Evolutionary conservation across 1,284 basidiomycete genomes (phyloP).

Genomic region (Apiotrichum sp.): DNA sequence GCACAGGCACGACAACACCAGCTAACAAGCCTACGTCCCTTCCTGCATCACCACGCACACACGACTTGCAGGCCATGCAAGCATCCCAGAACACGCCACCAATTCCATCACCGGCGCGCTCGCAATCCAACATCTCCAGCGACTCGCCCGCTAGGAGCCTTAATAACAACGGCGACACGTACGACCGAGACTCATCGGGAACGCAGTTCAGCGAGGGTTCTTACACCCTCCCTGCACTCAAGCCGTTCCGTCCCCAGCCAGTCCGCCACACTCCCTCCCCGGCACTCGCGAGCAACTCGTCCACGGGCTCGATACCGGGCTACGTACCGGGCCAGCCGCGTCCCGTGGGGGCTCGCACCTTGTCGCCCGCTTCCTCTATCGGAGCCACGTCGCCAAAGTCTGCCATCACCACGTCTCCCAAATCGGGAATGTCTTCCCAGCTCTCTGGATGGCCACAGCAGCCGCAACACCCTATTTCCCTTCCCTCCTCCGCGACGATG

Average conservation of each 20-base stretch:
- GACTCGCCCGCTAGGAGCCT: background rate
- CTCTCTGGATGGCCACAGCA: background rate
- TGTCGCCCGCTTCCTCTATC: constrained; percentile 7
- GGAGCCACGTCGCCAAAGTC: background rate
- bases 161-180: background rate
- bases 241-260: constrained; percentile 31
- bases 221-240: constrained; percentile 22
- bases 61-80: constrained; percentile 21
- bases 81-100: background rate
- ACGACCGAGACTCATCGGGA: background rate
- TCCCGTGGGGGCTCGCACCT: constrained; percentile 26
- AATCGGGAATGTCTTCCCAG: too few species aligned
- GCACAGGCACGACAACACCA: background rate
- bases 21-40: constrained; percentile 7
- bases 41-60: constrained; percentile 30
- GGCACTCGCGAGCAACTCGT: background rate
- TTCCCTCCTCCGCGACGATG: background rate
- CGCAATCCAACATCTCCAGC: background rate
- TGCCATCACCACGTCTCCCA: too few species aligned
- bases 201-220: background rate
- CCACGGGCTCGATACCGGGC: constrained; percentile 12
- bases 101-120: background rate
- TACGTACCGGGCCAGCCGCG: constrained; percentile 42
- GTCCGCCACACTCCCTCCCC: constrained; percentile 28
- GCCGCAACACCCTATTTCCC: background rate